Evolutionary conservation across 345 rosid genomes (phyloP).

Genomic region (Dovyalis caffra): DNA sequence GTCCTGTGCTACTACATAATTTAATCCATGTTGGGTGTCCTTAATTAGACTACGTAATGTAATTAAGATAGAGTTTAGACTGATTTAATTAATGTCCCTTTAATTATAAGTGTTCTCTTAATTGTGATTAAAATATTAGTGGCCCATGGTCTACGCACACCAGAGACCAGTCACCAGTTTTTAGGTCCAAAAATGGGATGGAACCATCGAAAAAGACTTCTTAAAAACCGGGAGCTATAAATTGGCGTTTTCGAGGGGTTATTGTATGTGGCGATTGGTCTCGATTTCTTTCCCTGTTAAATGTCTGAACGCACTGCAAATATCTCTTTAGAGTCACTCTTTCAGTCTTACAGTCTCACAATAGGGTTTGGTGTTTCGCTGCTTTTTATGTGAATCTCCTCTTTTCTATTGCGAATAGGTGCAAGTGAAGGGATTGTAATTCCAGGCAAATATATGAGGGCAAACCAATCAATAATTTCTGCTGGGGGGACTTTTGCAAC

Average conservation of each 20-base stretch:
- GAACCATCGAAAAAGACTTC: constrained; percentile 1
- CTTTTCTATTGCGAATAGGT: too few relatives aligned
- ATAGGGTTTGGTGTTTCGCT: too few relatives aligned
- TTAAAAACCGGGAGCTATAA: constrained; percentile 20
- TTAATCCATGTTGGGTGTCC: background rate
- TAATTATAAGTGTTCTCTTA: background rate
- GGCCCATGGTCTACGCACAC: background rate
- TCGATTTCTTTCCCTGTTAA: background rate
- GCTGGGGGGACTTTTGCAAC: too few relatives aligned
- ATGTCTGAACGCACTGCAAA: background rate
- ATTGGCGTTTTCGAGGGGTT: background rate
- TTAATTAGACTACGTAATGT: background rate
- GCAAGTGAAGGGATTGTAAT: too few relatives aligned
- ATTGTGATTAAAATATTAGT: background rate
- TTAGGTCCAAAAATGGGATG: background rate
- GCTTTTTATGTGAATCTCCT: too few relatives aligned
- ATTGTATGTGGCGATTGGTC: background rate
- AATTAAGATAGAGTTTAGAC: background rate
- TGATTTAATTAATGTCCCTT: background rate
- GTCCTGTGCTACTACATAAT: background rate
- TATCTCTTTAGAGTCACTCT: too few relatives aligned
- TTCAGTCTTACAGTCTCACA: too few relatives aligned
- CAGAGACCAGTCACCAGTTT: constrained; percentile 2
- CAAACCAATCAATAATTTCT: too few relatives aligned
- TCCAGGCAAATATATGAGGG: too few relatives aligned